Conservation (phyloP, 2,329 filamentous ascomycete genomes). For the Elsinoe ampelina region DNA sequence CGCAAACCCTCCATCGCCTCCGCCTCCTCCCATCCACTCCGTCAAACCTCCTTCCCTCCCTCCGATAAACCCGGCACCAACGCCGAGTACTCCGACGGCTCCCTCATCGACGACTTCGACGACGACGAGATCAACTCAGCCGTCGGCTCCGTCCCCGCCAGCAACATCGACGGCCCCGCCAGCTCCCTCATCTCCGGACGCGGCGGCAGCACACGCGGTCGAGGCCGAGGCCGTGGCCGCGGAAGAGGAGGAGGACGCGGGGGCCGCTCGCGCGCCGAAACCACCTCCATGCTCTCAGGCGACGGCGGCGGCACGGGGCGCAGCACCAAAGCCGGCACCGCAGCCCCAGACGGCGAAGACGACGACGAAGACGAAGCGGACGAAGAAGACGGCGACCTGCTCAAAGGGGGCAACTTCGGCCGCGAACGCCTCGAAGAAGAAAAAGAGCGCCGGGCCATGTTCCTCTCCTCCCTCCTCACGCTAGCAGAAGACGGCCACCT, state of each 20-base stretch:
- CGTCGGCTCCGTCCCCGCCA: slow-evolving; percentile 17
- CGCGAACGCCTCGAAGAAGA: slow-evolving; percentile 56
- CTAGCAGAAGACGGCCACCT: slow-evolving; percentile 1
- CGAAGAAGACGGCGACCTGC: slow-evolving; percentile 49
- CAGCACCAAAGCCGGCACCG: slow-evolving; percentile 8
- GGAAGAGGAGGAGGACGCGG: slow-evolving; percentile 13
- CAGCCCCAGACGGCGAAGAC: slow-evolving; percentile 37
- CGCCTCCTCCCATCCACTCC: slow-evolving; percentile 57
- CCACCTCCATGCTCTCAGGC: slow-evolving; percentile 14
- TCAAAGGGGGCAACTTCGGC: slow-evolving; percentile 42
- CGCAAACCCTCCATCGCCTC: slow-evolving; percentile 60
- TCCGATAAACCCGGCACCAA: slow-evolving; percentile 27
- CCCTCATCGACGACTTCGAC: slow-evolving; percentile 18
- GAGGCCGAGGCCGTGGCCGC: slow-evolving; percentile 34
- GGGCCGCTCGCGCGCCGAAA: slow-evolving; percentile 14
- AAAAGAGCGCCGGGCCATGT: slow-evolving; percentile 54
- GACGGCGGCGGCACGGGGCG: slow-evolving; percentile 14
- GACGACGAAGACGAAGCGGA: slow-evolving; percentile 47
- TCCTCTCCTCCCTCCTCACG: slow-evolving; percentile 21
- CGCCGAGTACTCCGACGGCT: slow-evolving; percentile 16
- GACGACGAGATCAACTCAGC: slow-evolving; percentile 29
- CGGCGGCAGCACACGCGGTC: slow-evolving; percentile 27
- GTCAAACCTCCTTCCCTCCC: slow-evolving; percentile 73
- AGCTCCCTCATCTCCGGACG: background rate
- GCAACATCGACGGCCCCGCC: background rate